Base-by-base conservation (phyloP, 2,329 filamentous ascomycete species). In the Xylaria sp. region DNA sequence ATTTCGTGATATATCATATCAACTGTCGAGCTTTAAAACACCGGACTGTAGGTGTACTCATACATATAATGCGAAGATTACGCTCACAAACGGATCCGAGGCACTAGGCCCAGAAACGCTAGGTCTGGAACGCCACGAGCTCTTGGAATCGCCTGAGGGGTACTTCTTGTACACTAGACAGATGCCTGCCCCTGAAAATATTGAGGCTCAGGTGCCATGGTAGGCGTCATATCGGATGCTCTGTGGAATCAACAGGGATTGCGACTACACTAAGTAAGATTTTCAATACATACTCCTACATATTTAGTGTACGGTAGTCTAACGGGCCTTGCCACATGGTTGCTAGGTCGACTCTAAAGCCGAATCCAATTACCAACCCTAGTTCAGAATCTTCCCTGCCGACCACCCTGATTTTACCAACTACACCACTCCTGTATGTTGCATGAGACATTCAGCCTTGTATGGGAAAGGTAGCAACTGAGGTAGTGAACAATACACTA, bases 271-370 rank as follows among this genome's bases (percentile, higher is more conserved):
- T n/a, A n/a, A n/a, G n/a, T n/a, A 44, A 49, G 39, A 53, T 38
- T 44, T 61, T 44, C 36, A 36, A 54, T 55, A n/a, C n/a, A n/a
- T n/a, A n/a, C n/a, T n/a, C n/a, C n/a, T n/a, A n/a, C n/a, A n/a
- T n/a, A n/a, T n/a, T n/a, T n/a, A n/a, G n/a, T n/a, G n/a, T n/a
- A n/a, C n/a, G n/a, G 20, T 36, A 33, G 49, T 47, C 38, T 59
- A n/a, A n/a, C 45, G 39, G 45, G 33, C 53, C 64, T 45, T 63
- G 60, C 64, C 64, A 66, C 64, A 66, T 66, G 64, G 64, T 63
- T 61, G 64, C 39, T 50, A 63, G 60, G 61, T 64, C 49, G 44
- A 56, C 55, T 31, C n/a, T 47, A 33, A 20, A 58, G 51, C 38
- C 13, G 54, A 58, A 51, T 51, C 60, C 33, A 63, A 22, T 20